phyloP scores from a whole-genome alignment of 495 filamentous ascomycete genomes.

The Neurospora intermedia region DNA sequence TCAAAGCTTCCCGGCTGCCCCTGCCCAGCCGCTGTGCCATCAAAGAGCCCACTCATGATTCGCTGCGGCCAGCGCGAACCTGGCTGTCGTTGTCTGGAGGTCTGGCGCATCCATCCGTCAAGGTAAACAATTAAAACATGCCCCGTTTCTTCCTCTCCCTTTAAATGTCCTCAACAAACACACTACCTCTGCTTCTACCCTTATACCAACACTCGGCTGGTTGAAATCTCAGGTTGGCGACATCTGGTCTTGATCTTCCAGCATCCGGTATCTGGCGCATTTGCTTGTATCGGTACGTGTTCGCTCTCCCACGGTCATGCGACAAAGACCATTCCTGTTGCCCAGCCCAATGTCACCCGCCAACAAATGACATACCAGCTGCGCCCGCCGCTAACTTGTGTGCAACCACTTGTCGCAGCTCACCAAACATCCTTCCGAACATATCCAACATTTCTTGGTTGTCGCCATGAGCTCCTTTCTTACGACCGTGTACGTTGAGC shows the following conservation, averaged over 20 bases:
- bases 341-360: conserved; percentile 17
- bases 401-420: conserved; percentile 8
- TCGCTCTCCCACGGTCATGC: conserved; percentile 5
- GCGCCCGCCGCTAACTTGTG: background rate
- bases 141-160: background rate
- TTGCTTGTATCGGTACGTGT: conserved; percentile 4
- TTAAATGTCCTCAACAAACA: background rate
- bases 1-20: background rate
- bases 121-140: background rate
- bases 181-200: background rate
- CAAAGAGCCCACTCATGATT: background rate
- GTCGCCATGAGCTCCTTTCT: conserved; percentile 27
- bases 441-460: background rate
- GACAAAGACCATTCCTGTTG: conserved; percentile 4
- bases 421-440: conserved; percentile 12
- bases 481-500: conserved; percentile 24
- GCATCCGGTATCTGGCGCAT: background rate
- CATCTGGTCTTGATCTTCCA: background rate
- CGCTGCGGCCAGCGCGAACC: conserved; percentile 12
- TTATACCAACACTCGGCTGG: background rate
- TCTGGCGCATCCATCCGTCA: background rate
- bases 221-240: background rate
- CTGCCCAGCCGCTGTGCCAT: conserved; percentile 4
- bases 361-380: conserved; percentile 9
- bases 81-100: background rate